phyloP scores from a whole-genome alignment of 768 basidiomycete genomes.

The Hypholoma fasciculare region DNA sequence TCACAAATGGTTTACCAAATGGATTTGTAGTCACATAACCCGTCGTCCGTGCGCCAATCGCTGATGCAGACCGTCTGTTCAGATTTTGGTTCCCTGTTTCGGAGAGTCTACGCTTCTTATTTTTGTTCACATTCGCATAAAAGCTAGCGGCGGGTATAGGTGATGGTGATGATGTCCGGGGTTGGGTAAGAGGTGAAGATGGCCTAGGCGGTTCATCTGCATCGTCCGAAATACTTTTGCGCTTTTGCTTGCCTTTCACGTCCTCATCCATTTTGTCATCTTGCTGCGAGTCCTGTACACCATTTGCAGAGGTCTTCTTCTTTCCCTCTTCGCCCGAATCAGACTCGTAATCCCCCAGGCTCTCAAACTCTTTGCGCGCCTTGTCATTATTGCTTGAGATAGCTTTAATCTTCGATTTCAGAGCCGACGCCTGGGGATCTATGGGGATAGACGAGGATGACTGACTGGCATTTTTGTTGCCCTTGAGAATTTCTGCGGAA shows the following conservation, averaged over 20 bases:
- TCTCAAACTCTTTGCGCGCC: slow-evolving; percentile 22
- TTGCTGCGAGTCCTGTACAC: not conserved
- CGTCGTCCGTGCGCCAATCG: slow-evolving; percentile 19
- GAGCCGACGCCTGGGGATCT: slow-evolving; percentile 32
- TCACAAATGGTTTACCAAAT: slow-evolving; percentile 17
- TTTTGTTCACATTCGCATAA: slow-evolving; percentile 28
- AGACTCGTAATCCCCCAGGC: slow-evolving; percentile 30
- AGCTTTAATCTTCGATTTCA: slow-evolving; percentile 32
- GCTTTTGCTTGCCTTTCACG: slow-evolving; percentile 15
- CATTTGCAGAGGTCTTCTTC: slow-evolving; percentile 4
- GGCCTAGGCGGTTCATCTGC: slow-evolving; percentile 6
- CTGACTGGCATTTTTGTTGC: slow-evolving; percentile 21
- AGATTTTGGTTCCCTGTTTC: slow-evolving; percentile 14
- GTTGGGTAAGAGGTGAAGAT: slow-evolving; percentile 27
- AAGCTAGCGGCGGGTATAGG: slow-evolving; percentile 26
- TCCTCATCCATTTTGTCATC: slow-evolving; percentile 10
- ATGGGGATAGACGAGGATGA: slow-evolving; percentile 8
- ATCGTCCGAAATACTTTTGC: not conserved
- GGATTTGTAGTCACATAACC: slow-evolving; percentile 21
- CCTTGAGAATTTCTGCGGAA: slow-evolving; percentile 33
- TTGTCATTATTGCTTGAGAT: slow-evolving; percentile 15
- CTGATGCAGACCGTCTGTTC: slow-evolving; percentile 6
- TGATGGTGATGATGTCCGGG: slow-evolving; percentile 20
- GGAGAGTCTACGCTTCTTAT: slow-evolving; percentile 31
- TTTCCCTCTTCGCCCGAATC: slow-evolving; percentile 17